A percentile compares a stretch with the other conserved stretches of the same genome.
Evolutionary conservation across 2,329 filamentous ascomycete genomes (phyloP).

Genomic region (Cladosporium oxysporum): DNA sequence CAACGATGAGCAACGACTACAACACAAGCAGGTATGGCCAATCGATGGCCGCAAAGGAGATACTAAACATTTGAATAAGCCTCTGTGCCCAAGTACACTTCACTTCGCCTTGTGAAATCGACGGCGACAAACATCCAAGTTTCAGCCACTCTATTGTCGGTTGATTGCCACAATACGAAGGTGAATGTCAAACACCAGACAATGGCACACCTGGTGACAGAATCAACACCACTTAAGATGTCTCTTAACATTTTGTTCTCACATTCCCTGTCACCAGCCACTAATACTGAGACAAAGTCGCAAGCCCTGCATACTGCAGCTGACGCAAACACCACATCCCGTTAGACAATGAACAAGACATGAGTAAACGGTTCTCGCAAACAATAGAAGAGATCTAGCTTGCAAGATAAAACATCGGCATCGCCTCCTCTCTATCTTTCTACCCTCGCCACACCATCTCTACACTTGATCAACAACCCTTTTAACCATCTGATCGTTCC

Average conservation of each 20-base stretch:
- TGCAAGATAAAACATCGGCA: background rate
- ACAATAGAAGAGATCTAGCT: background rate
- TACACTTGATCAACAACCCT: too few species aligned
- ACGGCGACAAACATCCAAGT: background rate
- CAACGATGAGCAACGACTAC: background rate
- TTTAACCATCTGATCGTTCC: too few species aligned
- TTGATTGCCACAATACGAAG: background rate
- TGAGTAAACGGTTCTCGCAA: background rate
- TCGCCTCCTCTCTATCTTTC: background rate
- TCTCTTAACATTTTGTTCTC: background rate
- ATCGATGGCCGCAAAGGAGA: background rate
- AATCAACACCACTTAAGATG: background rate
- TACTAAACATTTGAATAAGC: background rate
- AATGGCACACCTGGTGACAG: background rate
- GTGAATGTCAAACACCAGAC: background rate
- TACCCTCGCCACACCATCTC: too few species aligned
- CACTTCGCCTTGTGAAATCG: background rate
- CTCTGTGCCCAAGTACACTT: background rate
- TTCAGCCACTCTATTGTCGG: background rate
- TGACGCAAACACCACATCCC: background rate
- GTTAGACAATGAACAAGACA: background rate
- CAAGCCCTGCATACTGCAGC: background rate
- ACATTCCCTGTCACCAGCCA: background rate
- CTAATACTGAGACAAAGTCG: background rate
- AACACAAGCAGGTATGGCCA: background rate